These are phyloP conservation scores for Chrysosporium queenslandicum DNA, from an alignment of 2,329 filamentous ascomycete species.

Conservation along the genomic window DNA sequence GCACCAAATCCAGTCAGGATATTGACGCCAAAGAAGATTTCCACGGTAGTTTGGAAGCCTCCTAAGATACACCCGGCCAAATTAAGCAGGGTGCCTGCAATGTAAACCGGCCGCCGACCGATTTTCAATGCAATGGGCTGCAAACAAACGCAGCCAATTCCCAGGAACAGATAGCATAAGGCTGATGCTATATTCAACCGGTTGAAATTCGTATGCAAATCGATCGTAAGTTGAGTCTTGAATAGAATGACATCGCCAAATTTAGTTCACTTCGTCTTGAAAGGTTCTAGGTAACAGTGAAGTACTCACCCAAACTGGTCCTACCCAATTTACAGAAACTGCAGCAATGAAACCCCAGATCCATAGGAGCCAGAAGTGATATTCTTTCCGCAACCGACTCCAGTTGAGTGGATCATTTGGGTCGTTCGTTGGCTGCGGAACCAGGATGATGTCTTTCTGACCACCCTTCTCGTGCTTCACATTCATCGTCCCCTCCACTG, in stretches of 20 bases:
- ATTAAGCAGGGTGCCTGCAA: slow-evolving; percentile 12
- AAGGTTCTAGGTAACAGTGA: not conserved
- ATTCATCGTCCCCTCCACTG: slow-evolving; percentile 17
- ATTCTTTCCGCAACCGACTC: slow-evolving; percentile 19
- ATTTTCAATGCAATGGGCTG: slow-evolving; percentile 18
- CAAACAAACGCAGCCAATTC: slow-evolving; percentile 14
- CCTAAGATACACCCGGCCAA: slow-evolving; percentile 14
- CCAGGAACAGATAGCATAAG: slow-evolving; percentile 15
- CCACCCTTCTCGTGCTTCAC: slow-evolving; percentile 16
- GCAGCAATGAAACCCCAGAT: slow-evolving; percentile 18
- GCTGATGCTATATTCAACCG: slow-evolving; percentile 13
- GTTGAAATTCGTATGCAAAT: slow-evolving; percentile 14
- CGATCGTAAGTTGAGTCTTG: slow-evolving; percentile 15
- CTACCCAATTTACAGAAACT: slow-evolving; percentile 16
- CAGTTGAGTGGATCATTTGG: slow-evolving; percentile 35
- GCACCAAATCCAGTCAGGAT: slow-evolving; percentile 29
- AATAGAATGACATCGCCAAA: not conserved
- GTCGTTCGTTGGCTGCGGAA: slow-evolving; percentile 32
- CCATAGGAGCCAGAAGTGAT: slow-evolving; percentile 19
- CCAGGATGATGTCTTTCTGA: slow-evolving; percentile 23
- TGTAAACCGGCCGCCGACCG: slow-evolving; percentile 16
- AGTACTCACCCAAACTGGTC: slow-evolving; percentile 16
- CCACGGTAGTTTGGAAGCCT: slow-evolving; percentile 11
- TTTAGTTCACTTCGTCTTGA: not conserved
- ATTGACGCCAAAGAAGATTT: slow-evolving; percentile 11